Percentiles rank a stretch among this genome's conserved stretches.
These are phyloP conservation scores for Phytophthora chlamydospora DNA, from an alignment of 352 stramenopile genomes.

Conservation along the genomic window DNA sequence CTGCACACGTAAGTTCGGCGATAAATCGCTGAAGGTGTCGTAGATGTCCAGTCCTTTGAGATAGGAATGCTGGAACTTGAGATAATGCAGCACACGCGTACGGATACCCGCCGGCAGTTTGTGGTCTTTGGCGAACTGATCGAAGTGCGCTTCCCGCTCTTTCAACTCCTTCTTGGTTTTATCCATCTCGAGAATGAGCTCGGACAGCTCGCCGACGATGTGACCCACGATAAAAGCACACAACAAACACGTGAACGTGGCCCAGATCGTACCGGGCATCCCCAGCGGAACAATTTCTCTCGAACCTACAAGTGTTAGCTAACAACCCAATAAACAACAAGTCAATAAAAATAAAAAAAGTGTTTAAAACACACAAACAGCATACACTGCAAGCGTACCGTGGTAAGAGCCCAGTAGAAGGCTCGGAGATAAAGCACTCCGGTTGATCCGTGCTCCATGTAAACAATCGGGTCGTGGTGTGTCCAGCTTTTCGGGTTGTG, in stretches of 20 bases:
- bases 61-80: slow-evolving; percentile 75
- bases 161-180: slow-evolving; percentile 78
- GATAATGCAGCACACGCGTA: slow-evolving; percentile 66
- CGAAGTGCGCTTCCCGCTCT: slow-evolving; percentile 66
- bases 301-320: slow-evolving; percentile 75
- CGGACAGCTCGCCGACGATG: slow-evolving; percentile 78
- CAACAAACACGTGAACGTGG: slow-evolving; percentile 65
- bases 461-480: slow-evolving; percentile 74
- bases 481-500: slow-evolving; percentile 72
- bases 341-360: neutral
- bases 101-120: slow-evolving; percentile 59
- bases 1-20: slow-evolving; percentile 65
- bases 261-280: slow-evolving; percentile 68
- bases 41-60: slow-evolving; percentile 76
- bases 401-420: slow-evolving; percentile 83
- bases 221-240: slow-evolving; percentile 83
- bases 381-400: slow-evolving; percentile 31
- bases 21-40: slow-evolving; percentile 74
- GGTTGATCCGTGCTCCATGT: slow-evolving; percentile 58
- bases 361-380: neutral
- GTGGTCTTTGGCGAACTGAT: slow-evolving; percentile 75
- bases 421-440: slow-evolving; percentile 67
- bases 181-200: slow-evolving; percentile 80
- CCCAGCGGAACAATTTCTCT: slow-evolving; percentile 71
- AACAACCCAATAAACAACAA: slow-evolving; percentile 8